phyloP scores from a whole-genome alignment of 305 asterid genomes.

The Andrographis paniculata region DNA sequence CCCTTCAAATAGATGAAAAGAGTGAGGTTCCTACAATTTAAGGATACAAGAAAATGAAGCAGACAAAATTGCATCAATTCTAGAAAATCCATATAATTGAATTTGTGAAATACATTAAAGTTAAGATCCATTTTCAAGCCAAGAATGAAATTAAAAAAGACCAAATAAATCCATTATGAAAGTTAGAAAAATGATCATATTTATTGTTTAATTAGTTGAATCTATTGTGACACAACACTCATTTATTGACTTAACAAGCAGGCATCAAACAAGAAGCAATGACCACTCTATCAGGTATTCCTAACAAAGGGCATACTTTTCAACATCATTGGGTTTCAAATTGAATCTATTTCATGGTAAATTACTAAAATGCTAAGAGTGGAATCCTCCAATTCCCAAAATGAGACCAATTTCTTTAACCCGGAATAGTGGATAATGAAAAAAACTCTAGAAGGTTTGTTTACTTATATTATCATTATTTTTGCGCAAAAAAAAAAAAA shows the following conservation, averaged over 20 bases:
- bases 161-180: not conserved
- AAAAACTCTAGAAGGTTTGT: too few species aligned
- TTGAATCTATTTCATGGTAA: not conserved
- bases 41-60: constrained; percentile 38
- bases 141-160: not conserved
- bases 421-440: too few species aligned
- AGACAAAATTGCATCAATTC: constrained; percentile 16
- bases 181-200: not conserved
- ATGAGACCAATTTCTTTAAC: not conserved
- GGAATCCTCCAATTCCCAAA: not conserved
- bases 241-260: not conserved
- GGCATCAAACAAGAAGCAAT: not conserved
- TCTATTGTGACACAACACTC: too few species aligned
- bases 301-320: not conserved
- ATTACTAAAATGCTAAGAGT: not conserved
- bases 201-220: too few species aligned
- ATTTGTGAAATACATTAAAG: not conserved
- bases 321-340: not conserved
- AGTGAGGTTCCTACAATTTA: constrained; percentile 83
- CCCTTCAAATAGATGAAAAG: constrained; percentile 97
- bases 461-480: too few species aligned
- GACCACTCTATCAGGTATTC: not conserved
- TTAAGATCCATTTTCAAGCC: constrained; percentile 1
- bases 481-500: too few species aligned
- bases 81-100: constrained; percentile 10